Evolutionary conservation across 73 alveolate species (phyloP).

Genomic region (Paramecium pentaurelia): DNA sequence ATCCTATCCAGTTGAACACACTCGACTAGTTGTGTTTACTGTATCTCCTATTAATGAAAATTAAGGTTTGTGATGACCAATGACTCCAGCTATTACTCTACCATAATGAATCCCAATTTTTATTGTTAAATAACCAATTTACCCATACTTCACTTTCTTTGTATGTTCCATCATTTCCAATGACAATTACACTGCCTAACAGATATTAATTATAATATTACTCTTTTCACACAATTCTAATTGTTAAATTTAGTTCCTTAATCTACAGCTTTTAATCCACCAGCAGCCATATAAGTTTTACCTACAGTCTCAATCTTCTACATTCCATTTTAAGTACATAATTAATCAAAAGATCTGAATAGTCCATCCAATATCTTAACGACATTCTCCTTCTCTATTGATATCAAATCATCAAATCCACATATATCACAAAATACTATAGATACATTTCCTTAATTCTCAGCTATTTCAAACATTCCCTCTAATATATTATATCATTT

Average conservation of each 20-base stretch:
- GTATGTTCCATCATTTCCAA: constrained; percentile 50
- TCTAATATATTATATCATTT: background rate
- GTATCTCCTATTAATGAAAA: constrained; percentile 94
- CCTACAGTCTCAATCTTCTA: constrained; percentile 88
- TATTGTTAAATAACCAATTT: constrained; percentile 57
- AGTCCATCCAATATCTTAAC: constrained; percentile 42
- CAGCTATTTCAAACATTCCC: constrained; percentile 43
- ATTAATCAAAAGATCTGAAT: constrained; percentile 56
- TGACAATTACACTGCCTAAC: background rate
- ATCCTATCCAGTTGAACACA: constrained; percentile 73
- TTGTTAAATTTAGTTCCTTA: constrained; percentile 19
- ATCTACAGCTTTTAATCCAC: constrained; percentile 76
- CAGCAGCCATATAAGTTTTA: constrained; percentile 89
- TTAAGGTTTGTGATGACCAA: constrained; percentile 95
- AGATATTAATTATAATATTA: background rate
- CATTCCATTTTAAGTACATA: constrained; percentile 58
- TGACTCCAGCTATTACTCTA: constrained; percentile 94
- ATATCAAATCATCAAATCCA: constrained; percentile 57
- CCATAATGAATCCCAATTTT: constrained; percentile 97
- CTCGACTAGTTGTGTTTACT: constrained; percentile 92
- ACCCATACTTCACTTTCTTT: constrained; percentile 26
- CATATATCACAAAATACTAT: constrained; percentile 62
- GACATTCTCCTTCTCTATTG: constrained; percentile 29
- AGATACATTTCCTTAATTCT: constrained; percentile 58
- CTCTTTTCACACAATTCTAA: constrained; percentile 42